Base-by-base conservation (phyloP, 2,329 filamentous ascomycete genomes). In the Diaporthe humulicola region DNA sequence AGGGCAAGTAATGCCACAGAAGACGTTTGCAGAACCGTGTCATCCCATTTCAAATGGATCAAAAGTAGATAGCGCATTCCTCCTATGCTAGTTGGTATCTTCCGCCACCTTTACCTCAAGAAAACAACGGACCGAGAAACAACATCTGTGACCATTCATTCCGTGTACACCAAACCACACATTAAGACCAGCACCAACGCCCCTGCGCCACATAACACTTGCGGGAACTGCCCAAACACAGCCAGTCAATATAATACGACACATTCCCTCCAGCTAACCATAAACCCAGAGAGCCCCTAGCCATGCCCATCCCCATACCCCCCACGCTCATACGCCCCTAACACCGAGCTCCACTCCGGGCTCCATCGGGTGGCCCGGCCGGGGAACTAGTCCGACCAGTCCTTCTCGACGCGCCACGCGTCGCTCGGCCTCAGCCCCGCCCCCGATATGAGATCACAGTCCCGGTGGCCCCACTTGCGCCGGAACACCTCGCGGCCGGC, bases 381-480 rank as follows among this genome's bases (percentile, higher is more conserved):
- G 57, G 57, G 25, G 5, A 42, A 9, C 61, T 73, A 70, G 42
- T 61, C 60, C 61, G 25, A 22, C 83, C 83, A 85, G 67, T 85
- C 84, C 69, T 81, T 82, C 79, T 83, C 79, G 4, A 85, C 79
- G 64, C 71, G 75, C 84, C 84, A 85, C 9, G 80, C 81, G 70
- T 85, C 84, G 8, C 79, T 79, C 57, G 77, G 81, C 60, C 78
- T 78, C 45, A 84, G 79, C 4, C 80, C 81, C 17, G 75, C 69
- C 4, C 74, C 74, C 2, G 69, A 33, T 28, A 74, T 76, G 17
- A 75, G n/a, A 60, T 83, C 81, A 75, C 85, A 86, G 54, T 83
- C 84, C 25, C 82, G 80, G 75, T 85, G 84, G 14, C 85, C 85
- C 85, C 85, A 86, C 60, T 86, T 86, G 48, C 82, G 79, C 3